These are phyloP conservation scores for Tolypocladium sp. DNA, from an alignment of 2,329 filamentous ascomycete genomes.

Conservation along the genomic window DNA sequence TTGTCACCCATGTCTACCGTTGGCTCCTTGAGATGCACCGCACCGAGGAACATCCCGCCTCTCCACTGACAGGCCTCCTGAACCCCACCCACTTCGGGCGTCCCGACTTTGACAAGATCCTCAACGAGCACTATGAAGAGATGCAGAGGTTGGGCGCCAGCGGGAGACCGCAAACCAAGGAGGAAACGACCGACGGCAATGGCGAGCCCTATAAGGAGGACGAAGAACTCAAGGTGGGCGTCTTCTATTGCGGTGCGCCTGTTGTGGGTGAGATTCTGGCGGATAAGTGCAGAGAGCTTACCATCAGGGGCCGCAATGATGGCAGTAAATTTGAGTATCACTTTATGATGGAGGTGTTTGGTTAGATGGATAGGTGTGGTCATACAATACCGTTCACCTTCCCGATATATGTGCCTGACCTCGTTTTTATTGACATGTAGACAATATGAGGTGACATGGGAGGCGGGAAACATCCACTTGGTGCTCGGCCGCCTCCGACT, in stretches of 20 bases:
- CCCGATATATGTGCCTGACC: too few species aligned
- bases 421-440: too few species aligned
- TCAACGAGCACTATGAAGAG: slow-evolving; percentile 44
- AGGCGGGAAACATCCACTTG: too few species aligned
- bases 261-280: slow-evolving; percentile 46
- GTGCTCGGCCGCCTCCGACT: too few species aligned
- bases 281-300: slow-evolving; percentile 42
- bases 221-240: slow-evolving; percentile 33
- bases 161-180: too few species aligned
- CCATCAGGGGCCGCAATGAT: slow-evolving; percentile 39
- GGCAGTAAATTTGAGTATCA: slow-evolving; percentile 44
- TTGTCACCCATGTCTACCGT: slow-evolving; percentile 43
- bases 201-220: too few species aligned
- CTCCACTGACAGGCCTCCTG: slow-evolving; percentile 42
- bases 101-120: slow-evolving; percentile 41
- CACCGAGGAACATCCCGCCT: slow-evolving; percentile 39
- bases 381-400: too few species aligned
- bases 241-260: slow-evolving; percentile 48
- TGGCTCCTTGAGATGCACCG: slow-evolving; percentile 48
- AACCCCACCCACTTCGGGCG: slow-evolving; percentile 45
- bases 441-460: too few species aligned
- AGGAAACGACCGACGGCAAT: too few species aligned
- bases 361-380: slow-evolving; percentile 12
- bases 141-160: slow-evolving; percentile 29
- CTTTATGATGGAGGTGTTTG: slow-evolving; percentile 51